Evolutionary conservation across 2,329 filamentous ascomycete genomes (phyloP), one percentile per base, ranked within the genome.

Genomic region (Fusarium setosum): DNA sequence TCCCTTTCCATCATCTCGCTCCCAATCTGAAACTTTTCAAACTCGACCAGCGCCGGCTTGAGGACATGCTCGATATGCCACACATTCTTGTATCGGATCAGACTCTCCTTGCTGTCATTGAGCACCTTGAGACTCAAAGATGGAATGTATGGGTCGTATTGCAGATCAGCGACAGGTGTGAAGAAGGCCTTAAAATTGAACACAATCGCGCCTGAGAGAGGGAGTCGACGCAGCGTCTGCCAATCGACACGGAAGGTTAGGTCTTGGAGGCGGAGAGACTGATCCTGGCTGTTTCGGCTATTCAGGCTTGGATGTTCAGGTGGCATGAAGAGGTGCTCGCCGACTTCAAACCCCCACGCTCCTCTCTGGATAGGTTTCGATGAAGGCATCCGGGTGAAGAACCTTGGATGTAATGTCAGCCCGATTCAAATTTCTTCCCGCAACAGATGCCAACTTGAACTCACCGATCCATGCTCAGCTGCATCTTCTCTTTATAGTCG

Each of bases 111-210:
- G 18, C 70, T 68, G 2, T 63, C 48, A 5, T 26, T 58, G 2
- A 58, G 18, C 11, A 58, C 12, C 40, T 58, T 58, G n/a, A 58
- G 40, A 20, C 48, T 51, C 24, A 49, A 13, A 0, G 85, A 86
- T 0, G 93, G 93, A 1, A 96, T 79, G 48, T 88, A 91, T 0
- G 91, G 86, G 75, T 97, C 93, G 58, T 90, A 82, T 2, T 86
- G 80, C 61, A 96, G 88, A 63, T 90, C 87, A 2, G 83, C 74
- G 0, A 96, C 74, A 0, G 91, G 91, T 0, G 92, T 95, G 77
- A 96, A 96, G 0, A 96, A 77, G 0, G 90, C 92, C 73, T 95
- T 96, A 85, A 94, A 97, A 75, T 96, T 96, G 81, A 97, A 96
- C 0, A 93, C 86, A 4, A 96, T 80, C 0, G 85, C 90, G 0